Evolutionary conservation across 257 asterid species (phyloP), one percentile per base, ranked within the genome.

Genomic region (Primulina tabacum): DNA sequence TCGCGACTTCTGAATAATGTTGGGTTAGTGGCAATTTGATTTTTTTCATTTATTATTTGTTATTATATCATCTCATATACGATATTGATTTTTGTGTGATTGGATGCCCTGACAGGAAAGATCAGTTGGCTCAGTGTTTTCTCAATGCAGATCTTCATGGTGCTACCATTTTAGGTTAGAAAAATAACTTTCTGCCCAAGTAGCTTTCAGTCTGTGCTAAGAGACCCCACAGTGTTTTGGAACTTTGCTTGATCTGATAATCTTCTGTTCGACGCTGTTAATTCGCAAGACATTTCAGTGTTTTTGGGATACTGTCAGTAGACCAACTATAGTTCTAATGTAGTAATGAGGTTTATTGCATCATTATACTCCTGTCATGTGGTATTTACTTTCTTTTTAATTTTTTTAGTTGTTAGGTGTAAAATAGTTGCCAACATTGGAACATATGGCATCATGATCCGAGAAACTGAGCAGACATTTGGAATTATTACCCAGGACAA

Each of bases 401-500:
- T 35, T 76, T 75, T 68, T 68, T 79, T 80, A 93, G 97, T 93
- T 82, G 91, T 82, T 77, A 78, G 80, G 56, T 87, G 97, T 82
- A 87, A 84, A 77, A 55, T 71, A 75, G 74, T 63, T 64, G 65
- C 82, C 76, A 77, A 83, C 64, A 60, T 67, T 58, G 99, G 97
- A 71, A 71, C 86, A 61, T 72, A 21, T 66, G 99, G 99, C 78
- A 86, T 93, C 82, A 82, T 93, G 88, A 75, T 93, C 52, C 89
- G 90, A 69, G 96, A 90, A 83, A 90, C 95, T 78, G 81, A 84
- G 68, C 95, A 93, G 80, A 86, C 97, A 71, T 81, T 93, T 75
- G 93, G 99, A 79, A 86, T 93, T 75, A 86, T 93, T 71, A 80
- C 90, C 56, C 79, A 80, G 81, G 95, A 93, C 63, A 82, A 87